phyloP scores from a whole-genome alignment of 2,329 filamentous ascomycete genomes.

The Chrysoporthe austroafricana region DNA sequence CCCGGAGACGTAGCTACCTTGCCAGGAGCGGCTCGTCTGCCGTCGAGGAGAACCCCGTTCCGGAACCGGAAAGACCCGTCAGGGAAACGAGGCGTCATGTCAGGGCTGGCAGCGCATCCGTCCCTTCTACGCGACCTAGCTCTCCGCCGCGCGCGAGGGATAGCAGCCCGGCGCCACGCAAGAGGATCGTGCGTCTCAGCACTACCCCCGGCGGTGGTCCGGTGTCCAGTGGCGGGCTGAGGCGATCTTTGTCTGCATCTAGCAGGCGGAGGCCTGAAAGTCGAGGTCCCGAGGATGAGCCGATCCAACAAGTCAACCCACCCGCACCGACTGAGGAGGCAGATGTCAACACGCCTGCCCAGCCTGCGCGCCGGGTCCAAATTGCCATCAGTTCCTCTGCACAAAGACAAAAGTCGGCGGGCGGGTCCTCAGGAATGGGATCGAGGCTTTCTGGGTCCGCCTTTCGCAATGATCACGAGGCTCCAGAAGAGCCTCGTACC shows the following conservation, averaged over 20 bases:
- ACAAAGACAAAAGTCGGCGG: conserved; percentile 40
- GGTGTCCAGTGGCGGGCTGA: conserved; percentile 47
- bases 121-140: conserved; percentile 43
- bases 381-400: conserved; percentile 58
- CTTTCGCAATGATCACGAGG: conserved; percentile 51
- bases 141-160: conserved; percentile 54
- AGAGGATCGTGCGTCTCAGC: conserved; percentile 62
- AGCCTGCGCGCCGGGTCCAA: conserved; percentile 57
- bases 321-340: conserved; percentile 32
- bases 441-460: conserved; percentile 39
- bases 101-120: conserved; percentile 53
- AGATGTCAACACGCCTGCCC: conserved; percentile 58
- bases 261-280: conserved; percentile 33
- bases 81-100: conserved; percentile 45
- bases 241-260: conserved; percentile 52
- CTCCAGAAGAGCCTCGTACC: conserved; percentile 54
- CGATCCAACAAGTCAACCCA: conserved; percentile 31
- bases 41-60: conserved; percentile 41
- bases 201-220: conserved; percentile 45
- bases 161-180: conserved; percentile 55
- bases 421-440: conserved; percentile 39
- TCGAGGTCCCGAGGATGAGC: conserved; percentile 38
- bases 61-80: conserved; percentile 30
- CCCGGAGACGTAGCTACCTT: conserved; percentile 55
- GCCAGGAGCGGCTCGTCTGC: conserved; percentile 48